These are phyloP conservation scores for Diaporthe longicolla DNA, from an alignment of 2,329 filamentous ascomycete genomes.

Conservation along the genomic window DNA sequence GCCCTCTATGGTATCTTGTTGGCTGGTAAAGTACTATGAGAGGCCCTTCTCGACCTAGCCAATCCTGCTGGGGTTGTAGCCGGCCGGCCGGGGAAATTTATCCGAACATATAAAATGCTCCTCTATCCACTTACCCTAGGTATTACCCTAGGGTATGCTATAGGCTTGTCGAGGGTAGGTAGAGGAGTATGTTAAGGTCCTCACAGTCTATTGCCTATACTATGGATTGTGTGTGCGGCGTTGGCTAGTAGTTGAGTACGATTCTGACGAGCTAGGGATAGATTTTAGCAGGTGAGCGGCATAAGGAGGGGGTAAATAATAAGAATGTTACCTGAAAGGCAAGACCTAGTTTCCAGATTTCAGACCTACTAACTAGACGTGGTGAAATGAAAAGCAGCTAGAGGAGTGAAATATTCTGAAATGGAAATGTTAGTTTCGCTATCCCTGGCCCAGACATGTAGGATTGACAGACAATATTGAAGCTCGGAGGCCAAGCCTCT, in stretches of 20 bases:
- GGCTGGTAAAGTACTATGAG: neutral
- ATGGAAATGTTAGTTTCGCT: no score
- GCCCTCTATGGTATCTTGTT: neutral
- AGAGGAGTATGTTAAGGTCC: constrained; percentile 50
- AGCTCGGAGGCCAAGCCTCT: no score
- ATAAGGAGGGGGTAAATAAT: no score
- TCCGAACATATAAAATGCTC: neutral
- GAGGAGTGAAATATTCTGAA: no score
- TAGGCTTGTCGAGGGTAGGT: constrained; percentile 45
- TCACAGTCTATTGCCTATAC: constrained; percentile 51
- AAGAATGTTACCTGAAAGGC: no score
- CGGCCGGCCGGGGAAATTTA: neutral
- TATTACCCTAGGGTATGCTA: no score
- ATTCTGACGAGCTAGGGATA: constrained; percentile 51
- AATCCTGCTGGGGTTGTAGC: neutral
- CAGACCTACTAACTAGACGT: no score
- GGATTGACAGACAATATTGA: no score
- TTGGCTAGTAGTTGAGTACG: constrained; percentile 50
- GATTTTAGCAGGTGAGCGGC: neutral
- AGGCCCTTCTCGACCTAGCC: neutral
- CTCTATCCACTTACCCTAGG: constrained; percentile 41
- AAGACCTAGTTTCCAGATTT: no score
- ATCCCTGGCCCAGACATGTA: no score
- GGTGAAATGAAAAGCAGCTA: no score
- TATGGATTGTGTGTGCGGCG: constrained; percentile 51